phyloP scores from a whole-genome alignment of 176 grass and related monocot genomes.

The Sorghum bicolor region DNA sequence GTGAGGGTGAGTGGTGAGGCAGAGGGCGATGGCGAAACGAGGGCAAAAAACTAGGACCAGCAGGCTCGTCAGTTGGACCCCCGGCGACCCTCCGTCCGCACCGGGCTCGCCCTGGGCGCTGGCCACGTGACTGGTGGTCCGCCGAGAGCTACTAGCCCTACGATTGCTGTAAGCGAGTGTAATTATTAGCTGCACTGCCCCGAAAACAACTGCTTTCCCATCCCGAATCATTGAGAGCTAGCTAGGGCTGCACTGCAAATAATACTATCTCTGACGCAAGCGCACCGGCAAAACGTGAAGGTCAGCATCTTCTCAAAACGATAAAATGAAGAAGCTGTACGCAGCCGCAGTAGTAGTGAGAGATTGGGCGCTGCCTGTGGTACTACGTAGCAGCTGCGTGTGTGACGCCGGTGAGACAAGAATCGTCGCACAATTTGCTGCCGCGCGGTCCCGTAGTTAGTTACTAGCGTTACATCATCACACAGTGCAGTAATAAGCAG shows the following conservation, averaged over 20 bases:
- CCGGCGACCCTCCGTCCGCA: background rate
- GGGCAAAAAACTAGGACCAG: constrained; percentile 41
- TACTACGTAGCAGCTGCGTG: too few relatives aligned
- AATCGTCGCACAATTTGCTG: too few relatives aligned
- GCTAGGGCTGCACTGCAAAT: constrained; percentile 3
- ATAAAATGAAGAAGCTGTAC: too few relatives aligned
- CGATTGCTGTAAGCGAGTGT: background rate
- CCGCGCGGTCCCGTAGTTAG: too few relatives aligned
- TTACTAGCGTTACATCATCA: too few relatives aligned
- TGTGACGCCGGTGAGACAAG: too few relatives aligned
- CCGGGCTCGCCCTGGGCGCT: constrained; percentile 18
- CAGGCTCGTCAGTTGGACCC: background rate
- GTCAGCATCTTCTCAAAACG: background rate
- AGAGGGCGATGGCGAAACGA: constrained; percentile 1
- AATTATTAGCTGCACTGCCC: constrained; percentile 25
- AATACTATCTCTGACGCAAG: background rate
- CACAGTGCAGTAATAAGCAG: background rate
- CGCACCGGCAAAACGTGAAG: background rate
- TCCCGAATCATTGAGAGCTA: constrained; percentile 27
- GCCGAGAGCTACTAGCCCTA: constrained; percentile 26
- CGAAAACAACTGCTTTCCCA: constrained; percentile 30
- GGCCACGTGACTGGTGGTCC: constrained; percentile 53
- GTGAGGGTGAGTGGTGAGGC: too few relatives aligned
- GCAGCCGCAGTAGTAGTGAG: too few relatives aligned
- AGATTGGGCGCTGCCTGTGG: too few relatives aligned